phyloP scores from a whole-genome alignment of 2,329 filamentous ascomycete species.

The Trichoderma sp. region DNA sequence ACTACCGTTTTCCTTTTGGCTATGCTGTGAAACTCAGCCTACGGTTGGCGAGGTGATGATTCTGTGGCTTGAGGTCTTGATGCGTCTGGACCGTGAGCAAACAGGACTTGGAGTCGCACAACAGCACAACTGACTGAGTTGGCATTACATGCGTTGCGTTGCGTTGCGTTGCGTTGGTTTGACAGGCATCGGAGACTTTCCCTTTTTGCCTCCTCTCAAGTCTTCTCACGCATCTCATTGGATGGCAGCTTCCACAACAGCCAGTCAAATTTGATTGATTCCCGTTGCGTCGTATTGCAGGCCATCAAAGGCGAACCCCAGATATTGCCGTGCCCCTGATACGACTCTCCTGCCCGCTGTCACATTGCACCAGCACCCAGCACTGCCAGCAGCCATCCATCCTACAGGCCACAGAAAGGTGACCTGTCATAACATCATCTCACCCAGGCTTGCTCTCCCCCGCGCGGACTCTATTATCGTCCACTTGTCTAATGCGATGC shows the following conservation, averaged over 20 bases:
- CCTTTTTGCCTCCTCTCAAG: not conserved
- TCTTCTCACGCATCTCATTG: not conserved
- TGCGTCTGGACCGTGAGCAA: not conserved
- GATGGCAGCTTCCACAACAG: not conserved
- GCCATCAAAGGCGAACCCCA: slow-evolving; percentile 15
- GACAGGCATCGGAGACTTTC: slow-evolving; percentile 3
- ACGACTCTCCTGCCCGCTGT: slow-evolving; percentile 8
- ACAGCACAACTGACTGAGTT: not conserved
- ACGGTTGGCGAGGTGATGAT: not conserved
- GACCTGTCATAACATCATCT: slow-evolving; percentile 16
- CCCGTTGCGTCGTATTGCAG: slow-evolving; percentile 17
- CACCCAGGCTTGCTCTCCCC: slow-evolving; percentile 1
- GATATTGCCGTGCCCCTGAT: slow-evolving; percentile 16
- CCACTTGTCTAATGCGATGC: not conserved
- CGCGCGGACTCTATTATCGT: not conserved
- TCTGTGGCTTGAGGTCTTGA: not conserved
- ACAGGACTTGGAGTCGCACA: not conserved
- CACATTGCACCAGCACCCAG: not conserved
- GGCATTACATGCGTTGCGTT: not conserved
- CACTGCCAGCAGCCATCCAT: not conserved
- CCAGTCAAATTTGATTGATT: not conserved
- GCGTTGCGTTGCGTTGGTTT: not conserved
- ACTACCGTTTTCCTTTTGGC: not conserved
- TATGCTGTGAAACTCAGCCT: not conserved
- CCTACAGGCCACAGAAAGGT: not conserved